Base-by-base conservation (phyloP, 2,329 filamentous ascomycete genomes). In the Orbilia javanica region DNA sequence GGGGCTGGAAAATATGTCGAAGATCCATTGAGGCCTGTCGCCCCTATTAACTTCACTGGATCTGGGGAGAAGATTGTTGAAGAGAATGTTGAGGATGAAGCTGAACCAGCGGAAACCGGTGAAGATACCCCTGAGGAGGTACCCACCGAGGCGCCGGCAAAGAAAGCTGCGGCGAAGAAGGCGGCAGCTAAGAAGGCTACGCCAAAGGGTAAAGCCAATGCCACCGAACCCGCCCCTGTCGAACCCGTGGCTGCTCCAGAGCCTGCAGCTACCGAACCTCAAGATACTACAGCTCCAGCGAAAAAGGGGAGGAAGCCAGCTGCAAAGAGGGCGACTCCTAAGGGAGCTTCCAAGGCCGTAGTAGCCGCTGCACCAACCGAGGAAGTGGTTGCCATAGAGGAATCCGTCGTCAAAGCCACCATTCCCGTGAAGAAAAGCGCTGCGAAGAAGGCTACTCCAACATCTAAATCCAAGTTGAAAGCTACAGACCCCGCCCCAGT, bases 1-100 rank as follows among this genome's bases (percentile, higher is more conserved):
- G 63, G 63, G n/a, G 63, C 36, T 29, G 70, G 42, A 6, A 66
- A 65, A 29, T 48, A 44, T n/a, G 69, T 72, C n/a, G 48, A 55
- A 36, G 69, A 72, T 29, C 69, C 69, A 1, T 29, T 72, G 22
- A 60, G 18, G 13, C 65, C 65, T 11, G 25, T 50, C 20, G 62
- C 62, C 5, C 60, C 70, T 31, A 39, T 60, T 27, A 7, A 60
- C 1, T 34, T 55, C 50, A 4, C 69, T 39, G 36, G 44, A 3
- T 15, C 55, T 20, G 18, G 11, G 2, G n/a, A 20, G 18, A 44
- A 18, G 2, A 20, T 20, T 44, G 15, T 44, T 20, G 27, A 50
- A 18, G 11, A 70, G 6, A 27, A 60, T 18, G 29, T 22, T 6
- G 13, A 46, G 13, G 53, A 50, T 36, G n/a, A 46, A 29, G 36